These are phyloP conservation scores for Phyllosticta citribraziliensis DNA, from an alignment of 2,329 filamentous ascomycete species.

Conservation along the genomic window DNA sequence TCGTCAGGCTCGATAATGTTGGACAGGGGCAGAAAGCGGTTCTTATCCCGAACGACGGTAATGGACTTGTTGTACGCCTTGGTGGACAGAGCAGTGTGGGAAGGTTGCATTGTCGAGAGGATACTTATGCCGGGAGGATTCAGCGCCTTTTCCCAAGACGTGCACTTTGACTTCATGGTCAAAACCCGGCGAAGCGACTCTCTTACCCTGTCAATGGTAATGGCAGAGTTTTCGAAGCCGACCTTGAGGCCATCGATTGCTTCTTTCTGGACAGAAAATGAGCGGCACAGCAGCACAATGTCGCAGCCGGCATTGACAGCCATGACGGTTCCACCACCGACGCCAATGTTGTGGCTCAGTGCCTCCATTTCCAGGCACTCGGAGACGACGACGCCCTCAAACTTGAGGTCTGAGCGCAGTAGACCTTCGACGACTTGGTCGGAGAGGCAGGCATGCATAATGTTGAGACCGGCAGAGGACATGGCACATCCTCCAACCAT, in stretches of 20 bases:
- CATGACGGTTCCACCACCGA: constrained; percentile 94
- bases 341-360: constrained; percentile 89
- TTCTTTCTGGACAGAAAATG: constrained; percentile 81
- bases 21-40: constrained; percentile 71
- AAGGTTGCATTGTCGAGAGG: constrained; percentile 70
- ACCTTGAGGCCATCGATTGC: constrained; percentile 83
- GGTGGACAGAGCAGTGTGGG: constrained; percentile 70
- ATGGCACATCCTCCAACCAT: constrained; percentile 94
- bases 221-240: constrained; percentile 82
- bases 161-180: constrained; percentile 72
- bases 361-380: constrained; percentile 97
- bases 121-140: constrained; percentile 71
- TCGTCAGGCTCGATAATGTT: constrained; percentile 74
- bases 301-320: constrained; percentile 95
- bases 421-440: constrained; percentile 89
- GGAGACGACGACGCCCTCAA: constrained; percentile 85
- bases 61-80: constrained; percentile 88
- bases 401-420: constrained; percentile 77
- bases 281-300: constrained; percentile 76
- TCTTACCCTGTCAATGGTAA: constrained; percentile 68
- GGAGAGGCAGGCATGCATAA: constrained; percentile 88
- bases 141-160: constrained; percentile 84
- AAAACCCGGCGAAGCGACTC: constrained; percentile 72
- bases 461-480: constrained; percentile 81
- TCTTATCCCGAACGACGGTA: constrained; percentile 83